These are phyloP conservation scores for Ampelomyces quisqualis DNA, from an alignment of 2,329 filamentous ascomycete species.

Conservation along the genomic window DNA sequence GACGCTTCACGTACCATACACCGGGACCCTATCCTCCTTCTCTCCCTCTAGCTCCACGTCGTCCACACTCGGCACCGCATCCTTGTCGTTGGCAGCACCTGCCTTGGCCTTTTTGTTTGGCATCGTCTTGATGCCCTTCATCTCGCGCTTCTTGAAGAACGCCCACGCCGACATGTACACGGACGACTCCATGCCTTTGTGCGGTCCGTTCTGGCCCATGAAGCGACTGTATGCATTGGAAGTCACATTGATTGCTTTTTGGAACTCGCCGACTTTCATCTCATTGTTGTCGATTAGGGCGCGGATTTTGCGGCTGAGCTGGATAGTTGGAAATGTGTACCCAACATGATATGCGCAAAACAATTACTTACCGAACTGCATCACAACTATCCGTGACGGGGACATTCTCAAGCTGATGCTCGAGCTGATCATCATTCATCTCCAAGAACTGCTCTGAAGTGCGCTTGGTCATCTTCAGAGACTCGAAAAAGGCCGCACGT, in stretches of 20 bases:
- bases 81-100: conserved; percentile 14
- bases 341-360: neutral
- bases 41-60: conserved; percentile 52
- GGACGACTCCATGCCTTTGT: conserved; percentile 34
- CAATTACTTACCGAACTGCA: conserved; percentile 15
- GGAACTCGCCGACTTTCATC: conserved; percentile 51
- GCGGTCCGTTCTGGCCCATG: conserved; percentile 51
- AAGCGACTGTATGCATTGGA: conserved; percentile 48
- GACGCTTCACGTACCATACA: conserved; percentile 53
- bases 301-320: conserved; percentile 42
- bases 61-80: conserved; percentile 31
- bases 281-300: conserved; percentile 47
- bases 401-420: conserved; percentile 13
- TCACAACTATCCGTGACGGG: conserved; percentile 23
- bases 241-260: conserved; percentile 42
- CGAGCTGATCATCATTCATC: conserved; percentile 9
- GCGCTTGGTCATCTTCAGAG: no score
- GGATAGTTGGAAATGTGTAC: neutral
- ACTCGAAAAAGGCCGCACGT: no score
- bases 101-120: conserved; percentile 17
- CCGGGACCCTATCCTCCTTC: conserved; percentile 47
- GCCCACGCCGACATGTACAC: conserved; percentile 32
- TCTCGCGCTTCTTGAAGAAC: conserved; percentile 56
- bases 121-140: conserved; percentile 46
- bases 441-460: conserved; percentile 1